phyloP scores from a whole-genome alignment of 805 yeast genomes.

The Saturnispora silvae region DNA sequence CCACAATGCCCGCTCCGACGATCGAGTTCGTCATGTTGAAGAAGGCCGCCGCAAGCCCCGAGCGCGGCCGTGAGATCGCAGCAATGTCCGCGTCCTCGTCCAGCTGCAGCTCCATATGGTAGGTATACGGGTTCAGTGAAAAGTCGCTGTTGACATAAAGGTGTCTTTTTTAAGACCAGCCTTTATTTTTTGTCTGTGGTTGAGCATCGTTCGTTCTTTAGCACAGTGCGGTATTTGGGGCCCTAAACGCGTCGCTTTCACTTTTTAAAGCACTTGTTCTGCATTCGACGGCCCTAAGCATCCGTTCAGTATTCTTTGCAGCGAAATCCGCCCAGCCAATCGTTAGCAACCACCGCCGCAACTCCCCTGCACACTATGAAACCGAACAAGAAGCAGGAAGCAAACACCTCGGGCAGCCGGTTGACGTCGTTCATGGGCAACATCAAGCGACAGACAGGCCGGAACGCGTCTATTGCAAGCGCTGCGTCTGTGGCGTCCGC shows the following conservation, averaged over 20 bases:
- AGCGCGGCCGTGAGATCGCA: conserved; percentile 12
- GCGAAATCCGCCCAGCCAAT: no score
- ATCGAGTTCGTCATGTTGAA: conserved; percentile 97
- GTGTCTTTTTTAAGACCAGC: no score
- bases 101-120: not conserved
- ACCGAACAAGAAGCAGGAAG: conserved; percentile 8
- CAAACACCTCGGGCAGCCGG: conserved; percentile 5
- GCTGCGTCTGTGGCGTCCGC: not conserved
- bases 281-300: no score
- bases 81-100: not conserved
- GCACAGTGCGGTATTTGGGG: no score
- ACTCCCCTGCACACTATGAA: conserved; percentile 7
- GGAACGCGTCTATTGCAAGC: not conserved
- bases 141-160: no score
- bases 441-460: conserved; percentile 6
- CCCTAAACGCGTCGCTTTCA: no score
- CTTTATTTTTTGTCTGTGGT: no score
- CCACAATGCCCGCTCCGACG: conserved; percentile 91
- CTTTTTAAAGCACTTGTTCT: no score
- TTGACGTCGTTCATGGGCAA: conserved; percentile 12
- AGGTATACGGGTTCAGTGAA: no score
- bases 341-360: not conserved
- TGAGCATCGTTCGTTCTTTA: no score
- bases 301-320: no score
- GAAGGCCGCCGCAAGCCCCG: conserved; percentile 74